Base-by-base conservation (phyloP, 805 yeast species). In the Blastobotrys muscicola region DNA sequence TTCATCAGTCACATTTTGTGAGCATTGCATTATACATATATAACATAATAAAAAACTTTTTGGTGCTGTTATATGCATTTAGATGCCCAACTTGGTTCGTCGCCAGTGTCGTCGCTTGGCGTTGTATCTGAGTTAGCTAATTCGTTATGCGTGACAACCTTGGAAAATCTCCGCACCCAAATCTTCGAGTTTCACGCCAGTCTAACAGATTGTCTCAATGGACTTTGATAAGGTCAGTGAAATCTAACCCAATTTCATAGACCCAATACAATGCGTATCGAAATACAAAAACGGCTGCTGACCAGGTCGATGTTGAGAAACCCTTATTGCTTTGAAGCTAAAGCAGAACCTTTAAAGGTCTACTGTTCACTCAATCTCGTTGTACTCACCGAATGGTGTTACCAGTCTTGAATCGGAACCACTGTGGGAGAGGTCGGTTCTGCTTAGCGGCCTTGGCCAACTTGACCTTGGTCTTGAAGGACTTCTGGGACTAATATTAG, bases 101-200 rank as follows among this genome's bases (percentile, higher is more conserved):
- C 96, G 90, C 98, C 98, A 90, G 92, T 92, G 95, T 82, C 97
- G 84, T 85, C 97, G 87, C 87, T 92, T 92, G 70, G 95, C 94
- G 78, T 90, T 90, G 85, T 86, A 86, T 81, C 94, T 57, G 39
- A 15, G 12, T 30, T 14, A 29, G 29, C 8, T 4, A 11, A 9
- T 31, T 29, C 41, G 6, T 15, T 38, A 9, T 6, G 26, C 26
- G 26, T 14, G 8, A 30, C n/a, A 31, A 26, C 7, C 7, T 10
- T 29, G 8, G 12, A 30, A 9, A 12, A 11, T 8, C 7, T 8
- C 7, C 7, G 11, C 14, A 26, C n/a, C n/a, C n/a, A n/a, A n/a
- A n/a, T n/a, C n/a, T n/a, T n/a, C n/a, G n/a, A n/a, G n/a, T n/a
- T n/a, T n/a, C n/a, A n/a, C n/a, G n/a, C n/a, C n/a, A n/a, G n/a